These are phyloP conservation scores for Trichoderma oligosporum DNA, from an alignment of 2,329 filamentous ascomycete genomes.

Conservation along the genomic window DNA sequence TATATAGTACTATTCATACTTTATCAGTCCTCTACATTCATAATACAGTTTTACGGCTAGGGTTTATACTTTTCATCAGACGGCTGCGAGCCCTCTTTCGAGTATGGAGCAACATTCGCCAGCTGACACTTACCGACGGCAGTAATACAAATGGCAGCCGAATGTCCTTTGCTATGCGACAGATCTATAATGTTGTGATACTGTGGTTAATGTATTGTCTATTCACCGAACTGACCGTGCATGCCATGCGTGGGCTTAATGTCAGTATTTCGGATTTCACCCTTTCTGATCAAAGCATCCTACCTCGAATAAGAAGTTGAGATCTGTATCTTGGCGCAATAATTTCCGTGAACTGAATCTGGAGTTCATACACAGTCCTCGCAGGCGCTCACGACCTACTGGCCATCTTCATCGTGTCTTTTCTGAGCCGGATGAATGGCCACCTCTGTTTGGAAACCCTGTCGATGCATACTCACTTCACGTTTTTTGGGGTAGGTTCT, in stretches of 20 bases:
- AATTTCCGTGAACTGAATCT: neutral
- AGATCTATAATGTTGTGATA: neutral
- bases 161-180: neutral
- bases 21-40: neutral
- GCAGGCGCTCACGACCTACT: neutral
- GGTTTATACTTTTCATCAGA: neutral
- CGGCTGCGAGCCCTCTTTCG: neutral
- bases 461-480: neutral
- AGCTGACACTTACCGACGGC: neutral
- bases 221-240: neutral
- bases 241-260: neutral
- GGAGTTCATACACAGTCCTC: neutral
- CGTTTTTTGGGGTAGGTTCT: neutral
- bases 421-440: neutral
- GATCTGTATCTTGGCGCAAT: neutral
- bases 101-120: neutral
- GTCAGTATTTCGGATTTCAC: neutral
- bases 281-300: neutral
- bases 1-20: constrained; percentile 1
- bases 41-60: neutral
- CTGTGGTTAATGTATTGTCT: neutral
- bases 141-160: neutral
- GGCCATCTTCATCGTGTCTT: neutral
- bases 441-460: neutral
- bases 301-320: neutral